A percentile compares a stretch with the other conserved stretches of the same genome.
Conservation (phyloP, 179 eudicot species). For the Beta corolliflora region DNA sequence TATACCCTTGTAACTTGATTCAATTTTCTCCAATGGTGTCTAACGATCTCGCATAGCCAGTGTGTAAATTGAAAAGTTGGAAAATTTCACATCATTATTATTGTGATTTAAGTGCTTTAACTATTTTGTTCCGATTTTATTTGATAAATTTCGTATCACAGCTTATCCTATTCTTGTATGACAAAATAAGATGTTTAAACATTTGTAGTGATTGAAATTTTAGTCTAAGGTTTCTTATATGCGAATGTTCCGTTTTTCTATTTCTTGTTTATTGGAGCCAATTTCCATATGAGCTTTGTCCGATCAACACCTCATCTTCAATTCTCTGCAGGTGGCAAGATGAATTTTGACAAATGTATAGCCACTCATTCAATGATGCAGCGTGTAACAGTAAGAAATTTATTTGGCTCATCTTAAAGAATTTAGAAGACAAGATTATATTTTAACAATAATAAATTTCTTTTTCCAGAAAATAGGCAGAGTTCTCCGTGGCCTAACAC, state of each 20-base stretch:
- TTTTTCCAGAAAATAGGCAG: conserved; percentile 65
- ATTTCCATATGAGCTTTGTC: neutral
- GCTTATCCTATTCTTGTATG: neutral
- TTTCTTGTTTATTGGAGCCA: neutral
- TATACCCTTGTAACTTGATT: neutral
- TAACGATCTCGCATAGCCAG: neutral
- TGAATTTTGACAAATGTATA: conserved; percentile 86
- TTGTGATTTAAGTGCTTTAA: neutral
- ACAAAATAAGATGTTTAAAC: neutral
- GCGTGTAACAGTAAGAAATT: conserved; percentile 52
- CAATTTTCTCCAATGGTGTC: neutral
- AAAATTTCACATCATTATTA: neutral
- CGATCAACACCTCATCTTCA: conserved; percentile 17
- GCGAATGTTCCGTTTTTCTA: neutral
- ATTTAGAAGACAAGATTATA: neutral
- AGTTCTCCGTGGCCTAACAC: conserved; percentile 69
- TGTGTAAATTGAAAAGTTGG: neutral
- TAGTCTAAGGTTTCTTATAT: neutral
- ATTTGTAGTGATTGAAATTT: neutral
- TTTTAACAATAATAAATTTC: neutral
- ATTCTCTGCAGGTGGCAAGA: conserved; percentile 67
- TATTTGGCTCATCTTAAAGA: neutral
- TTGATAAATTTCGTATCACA: neutral
- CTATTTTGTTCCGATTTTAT: neutral
- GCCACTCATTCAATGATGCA: conserved; percentile 84